These are phyloP conservation scores for Rubia occidens DNA, from an alignment of 305 asterid genomes.

Conservation along the genomic window DNA sequence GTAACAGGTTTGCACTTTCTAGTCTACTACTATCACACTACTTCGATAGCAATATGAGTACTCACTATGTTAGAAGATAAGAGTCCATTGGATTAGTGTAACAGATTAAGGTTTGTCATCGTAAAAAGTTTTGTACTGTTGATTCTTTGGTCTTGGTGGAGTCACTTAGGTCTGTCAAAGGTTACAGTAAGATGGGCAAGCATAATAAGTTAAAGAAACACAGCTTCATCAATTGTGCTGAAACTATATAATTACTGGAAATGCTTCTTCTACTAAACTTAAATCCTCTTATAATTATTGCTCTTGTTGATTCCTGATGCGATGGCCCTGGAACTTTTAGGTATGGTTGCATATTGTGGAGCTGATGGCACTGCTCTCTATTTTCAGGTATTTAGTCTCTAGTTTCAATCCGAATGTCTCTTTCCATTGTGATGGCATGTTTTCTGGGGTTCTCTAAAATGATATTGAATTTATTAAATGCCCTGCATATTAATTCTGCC, in stretches of 20 bases:
- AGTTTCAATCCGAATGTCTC: conserved; percentile 3
- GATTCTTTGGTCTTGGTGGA: not conserved
- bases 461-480: not conserved
- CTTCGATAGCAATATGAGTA: conserved; percentile 5
- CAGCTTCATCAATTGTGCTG: not conserved
- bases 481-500: not conserved
- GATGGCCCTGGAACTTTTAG: conserved; percentile 28
- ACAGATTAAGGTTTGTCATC: not conserved
- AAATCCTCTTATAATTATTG: not conserved
- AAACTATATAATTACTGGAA: not conserved
- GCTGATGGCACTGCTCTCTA: conserved; percentile 65
- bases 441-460: not conserved
- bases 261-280: not conserved
- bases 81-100: not conserved
- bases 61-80: not conserved
- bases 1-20: conserved; percentile 45
- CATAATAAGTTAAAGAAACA: not conserved
- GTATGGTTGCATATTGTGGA: conserved; percentile 79
- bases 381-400: conserved; percentile 52
- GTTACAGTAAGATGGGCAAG: not conserved
- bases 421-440: not conserved
- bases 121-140: not conserved
- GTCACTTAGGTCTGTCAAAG: not conserved
- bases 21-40: not conserved
- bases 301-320: not conserved